Evolutionary conservation across 164 flowering plant species (phyloP).

Genomic region (Liquidambar formosana): DNA sequence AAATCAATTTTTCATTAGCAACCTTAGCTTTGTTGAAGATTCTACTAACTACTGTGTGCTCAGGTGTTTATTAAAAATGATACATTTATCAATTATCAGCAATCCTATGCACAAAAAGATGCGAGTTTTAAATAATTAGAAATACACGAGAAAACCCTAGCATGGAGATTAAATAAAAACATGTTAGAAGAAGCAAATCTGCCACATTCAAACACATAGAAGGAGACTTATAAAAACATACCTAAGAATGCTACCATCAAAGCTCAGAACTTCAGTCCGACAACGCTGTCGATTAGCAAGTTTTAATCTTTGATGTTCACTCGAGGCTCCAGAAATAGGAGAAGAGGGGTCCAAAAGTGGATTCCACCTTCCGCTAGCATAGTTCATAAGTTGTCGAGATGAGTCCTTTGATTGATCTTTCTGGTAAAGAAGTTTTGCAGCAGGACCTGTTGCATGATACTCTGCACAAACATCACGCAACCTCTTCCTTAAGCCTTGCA

Average conservation of each 20-base stretch:
- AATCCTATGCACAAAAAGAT: no score
- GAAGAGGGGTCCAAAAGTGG: slow-evolving; percentile 88
- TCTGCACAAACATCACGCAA: slow-evolving; percentile 83
- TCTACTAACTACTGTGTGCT: no score
- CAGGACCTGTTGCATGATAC: slow-evolving; percentile 84
- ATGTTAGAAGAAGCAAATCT: background rate
- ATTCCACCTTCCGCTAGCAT: slow-evolving; percentile 98
- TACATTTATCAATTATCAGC: no score
- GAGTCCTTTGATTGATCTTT: slow-evolving; percentile 65
- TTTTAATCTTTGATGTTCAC: slow-evolving; percentile 79
- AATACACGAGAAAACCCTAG: no score
- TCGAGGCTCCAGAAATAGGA: slow-evolving; percentile 77
- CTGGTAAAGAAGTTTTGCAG: slow-evolving; percentile 82
- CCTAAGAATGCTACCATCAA: slow-evolving; percentile 97
- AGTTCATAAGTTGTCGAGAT: slow-evolving; percentile 62
- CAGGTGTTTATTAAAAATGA: no score
- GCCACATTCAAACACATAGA: background rate
- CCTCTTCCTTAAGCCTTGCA: slow-evolving; percentile 73
- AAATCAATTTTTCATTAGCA: no score
- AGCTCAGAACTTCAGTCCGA: slow-evolving; percentile 86
- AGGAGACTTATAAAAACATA: slow-evolving; percentile 17
- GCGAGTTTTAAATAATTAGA: no score
- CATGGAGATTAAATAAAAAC: no score
- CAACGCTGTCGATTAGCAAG: slow-evolving; percentile 78
- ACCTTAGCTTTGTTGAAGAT: no score